Conservation (phyloP, 1,139 yeast genomes). For the Geotrichum citri-aurantii region DNA sequence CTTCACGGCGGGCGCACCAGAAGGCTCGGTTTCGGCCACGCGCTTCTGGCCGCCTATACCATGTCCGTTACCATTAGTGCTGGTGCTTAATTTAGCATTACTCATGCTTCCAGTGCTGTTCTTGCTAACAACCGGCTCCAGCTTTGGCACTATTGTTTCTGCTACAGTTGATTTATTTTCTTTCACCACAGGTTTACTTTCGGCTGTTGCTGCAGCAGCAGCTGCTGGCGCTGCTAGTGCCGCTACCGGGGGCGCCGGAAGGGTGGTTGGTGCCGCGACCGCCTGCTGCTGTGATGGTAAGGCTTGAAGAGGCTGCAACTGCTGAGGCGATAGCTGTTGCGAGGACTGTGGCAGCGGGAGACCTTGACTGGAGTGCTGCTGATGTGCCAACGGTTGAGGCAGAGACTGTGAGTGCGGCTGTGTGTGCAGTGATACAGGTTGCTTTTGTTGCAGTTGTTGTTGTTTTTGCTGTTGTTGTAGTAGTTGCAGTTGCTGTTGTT, state of each 20-base stretch:
- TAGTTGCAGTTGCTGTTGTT: background rate
- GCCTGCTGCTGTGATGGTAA: constrained; percentile 2
- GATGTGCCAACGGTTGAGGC: background rate
- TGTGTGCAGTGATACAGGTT: background rate
- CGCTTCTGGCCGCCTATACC: background rate
- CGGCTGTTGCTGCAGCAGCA: background rate
- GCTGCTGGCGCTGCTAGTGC: background rate
- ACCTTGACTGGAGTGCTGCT: background rate
- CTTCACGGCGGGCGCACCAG: background rate
- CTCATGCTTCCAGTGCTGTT: constrained; percentile 1
- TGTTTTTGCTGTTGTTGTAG: background rate
- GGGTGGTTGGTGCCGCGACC: background rate
- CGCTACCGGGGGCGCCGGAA: background rate
- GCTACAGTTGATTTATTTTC: background rate
- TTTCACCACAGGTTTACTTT: background rate
- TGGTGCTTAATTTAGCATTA: no score
- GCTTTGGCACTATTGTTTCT: background rate
- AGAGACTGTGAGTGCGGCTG: background rate
- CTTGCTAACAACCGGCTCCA: background rate
- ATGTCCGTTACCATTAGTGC: constrained; percentile 4
- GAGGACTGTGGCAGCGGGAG: background rate
- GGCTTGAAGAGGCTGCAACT: background rate
- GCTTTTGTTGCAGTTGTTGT: constrained; percentile 1
- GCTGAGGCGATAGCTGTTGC: background rate
- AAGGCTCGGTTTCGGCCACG: background rate